Conservation (phyloP, 495 filamentous ascomycete species). For the Saxophila tyrrhenica region DNA sequence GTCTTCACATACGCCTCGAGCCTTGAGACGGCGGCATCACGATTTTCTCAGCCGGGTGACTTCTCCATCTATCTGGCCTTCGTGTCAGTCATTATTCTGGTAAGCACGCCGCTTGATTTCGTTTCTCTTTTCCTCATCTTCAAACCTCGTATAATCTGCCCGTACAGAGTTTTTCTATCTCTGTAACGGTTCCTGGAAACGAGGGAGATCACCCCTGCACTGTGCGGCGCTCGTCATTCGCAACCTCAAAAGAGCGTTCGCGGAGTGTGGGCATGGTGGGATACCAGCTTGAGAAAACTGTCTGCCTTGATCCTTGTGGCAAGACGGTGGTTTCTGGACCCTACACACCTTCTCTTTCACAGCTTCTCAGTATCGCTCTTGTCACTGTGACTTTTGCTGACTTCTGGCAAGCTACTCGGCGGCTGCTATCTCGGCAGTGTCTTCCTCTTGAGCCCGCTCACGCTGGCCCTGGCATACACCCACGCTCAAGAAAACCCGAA, state of each 20-base stretch:
- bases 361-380: not conserved
- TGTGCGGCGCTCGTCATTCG: slow-evolving; percentile 63
- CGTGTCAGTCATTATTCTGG: slow-evolving; percentile 46
- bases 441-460: slow-evolving; percentile 44
- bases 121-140: slow-evolving; percentile 11
- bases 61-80: slow-evolving; percentile 59
- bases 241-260: slow-evolving; percentile 56
- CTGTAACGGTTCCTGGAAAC: slow-evolving; percentile 95
- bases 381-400: slow-evolving; percentile 3
- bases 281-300: slow-evolving; percentile 71
- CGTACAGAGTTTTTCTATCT: slow-evolving; percentile 63
- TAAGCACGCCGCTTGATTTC: slow-evolving; percentile 35
- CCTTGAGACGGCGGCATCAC: slow-evolving; percentile 48
- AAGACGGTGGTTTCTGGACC: slow-evolving; percentile 36
- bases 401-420: slow-evolving; percentile 7
- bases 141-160: slow-evolving; percentile 84
- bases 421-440: slow-evolving; percentile 13
- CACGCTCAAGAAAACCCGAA: slow-evolving; percentile 71
- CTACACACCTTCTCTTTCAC: slow-evolving; percentile 51
- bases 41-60: slow-evolving; percentile 53
- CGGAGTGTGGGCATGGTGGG: slow-evolving; percentile 83
- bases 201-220: slow-evolving; percentile 93
- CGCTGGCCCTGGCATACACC: slow-evolving; percentile 69
- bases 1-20: slow-evolving; percentile 54
- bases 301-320: slow-evolving; percentile 63